These are phyloP conservation scores for Grigorovia jiainica DNA, from an alignment of 805 yeast genomes.

Conservation along the genomic window DNA sequence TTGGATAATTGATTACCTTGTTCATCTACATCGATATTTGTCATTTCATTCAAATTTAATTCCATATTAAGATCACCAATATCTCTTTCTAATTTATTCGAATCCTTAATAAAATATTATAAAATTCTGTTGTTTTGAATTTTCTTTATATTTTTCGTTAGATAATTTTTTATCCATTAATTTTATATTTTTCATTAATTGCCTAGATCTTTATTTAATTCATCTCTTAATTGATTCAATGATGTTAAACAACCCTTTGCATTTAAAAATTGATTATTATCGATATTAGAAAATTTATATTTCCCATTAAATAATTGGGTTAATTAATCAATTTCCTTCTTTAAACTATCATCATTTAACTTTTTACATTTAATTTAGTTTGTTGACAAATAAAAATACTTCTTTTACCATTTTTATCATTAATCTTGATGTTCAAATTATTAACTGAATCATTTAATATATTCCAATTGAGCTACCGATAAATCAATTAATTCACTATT, in stretches of 20 bases:
- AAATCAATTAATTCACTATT: constrained; percentile 20
- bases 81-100: constrained; percentile 29
- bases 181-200: constrained; percentile 14
- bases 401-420: constrained; percentile 25
- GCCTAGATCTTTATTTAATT: constrained; percentile 1
- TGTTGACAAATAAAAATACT: constrained; percentile 36
- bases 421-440: constrained; percentile 17
- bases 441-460: constrained; percentile 23
- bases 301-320: background rate
- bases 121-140: constrained; percentile 28
- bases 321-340: background rate
- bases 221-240: background rate
- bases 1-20: constrained; percentile 36
- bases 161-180: constrained; percentile 10
- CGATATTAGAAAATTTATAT: background rate
- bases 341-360: background rate
- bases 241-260: background rate
- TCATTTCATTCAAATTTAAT: constrained; percentile 31
- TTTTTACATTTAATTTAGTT: constrained; percentile 34
- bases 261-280: background rate
- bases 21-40: constrained; percentile 39
- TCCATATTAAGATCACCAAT: constrained; percentile 31
- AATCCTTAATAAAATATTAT: constrained; percentile 41
- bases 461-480: constrained; percentile 31
- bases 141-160: constrained; percentile 14